A percentile compares a stretch with the other conserved stretches of the same genome.
These are phyloP conservation scores for Monilinia aucupariae DNA, from an alignment of 2,329 filamentous ascomycete species.

Conservation along the genomic window DNA sequence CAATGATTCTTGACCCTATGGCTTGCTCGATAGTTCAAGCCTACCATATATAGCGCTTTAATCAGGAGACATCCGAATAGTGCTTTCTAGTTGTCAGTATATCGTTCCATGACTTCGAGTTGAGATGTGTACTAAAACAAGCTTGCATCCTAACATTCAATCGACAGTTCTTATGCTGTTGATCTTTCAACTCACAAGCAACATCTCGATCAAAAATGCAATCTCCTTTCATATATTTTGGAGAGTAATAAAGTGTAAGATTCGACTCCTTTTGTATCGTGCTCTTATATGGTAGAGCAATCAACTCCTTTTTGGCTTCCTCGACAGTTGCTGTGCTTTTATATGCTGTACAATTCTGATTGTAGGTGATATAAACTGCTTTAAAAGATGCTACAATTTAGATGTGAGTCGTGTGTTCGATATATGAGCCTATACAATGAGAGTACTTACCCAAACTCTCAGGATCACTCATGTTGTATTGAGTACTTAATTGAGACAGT, in stretches of 20 bases:
- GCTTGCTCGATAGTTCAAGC: conserved; percentile 20
- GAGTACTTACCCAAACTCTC: conserved; percentile 14
- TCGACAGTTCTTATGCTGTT: conserved; percentile 18
- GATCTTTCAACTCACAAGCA: conserved; percentile 14
- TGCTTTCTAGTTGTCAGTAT: not conserved
- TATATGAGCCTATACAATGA: not conserved
- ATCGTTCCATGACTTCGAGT: not conserved
- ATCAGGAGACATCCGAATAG: conserved; percentile 23
- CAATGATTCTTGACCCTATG: conserved; percentile 19
- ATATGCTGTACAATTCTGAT: conserved; percentile 16
- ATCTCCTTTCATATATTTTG: conserved; percentile 6
- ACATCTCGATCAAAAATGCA: conserved; percentile 4
- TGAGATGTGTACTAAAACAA: conserved; percentile 19
- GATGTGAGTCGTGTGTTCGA: not conserved
- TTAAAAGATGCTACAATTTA: conserved; percentile 17
- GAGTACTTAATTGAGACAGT: not conserved
- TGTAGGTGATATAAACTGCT: conserved; percentile 19
- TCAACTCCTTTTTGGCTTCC: not conserved
- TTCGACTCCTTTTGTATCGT: not conserved
- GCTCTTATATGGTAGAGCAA: too few species aligned
- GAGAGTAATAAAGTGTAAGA: not conserved
- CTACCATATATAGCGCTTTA: conserved; percentile 27
- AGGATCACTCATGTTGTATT: conserved; percentile 3
- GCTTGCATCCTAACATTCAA: conserved; percentile 26
- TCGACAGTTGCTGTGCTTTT: not conserved